phyloP scores from a whole-genome alignment of 306 rosid species.

The Begonia peltatifolia region DNA sequence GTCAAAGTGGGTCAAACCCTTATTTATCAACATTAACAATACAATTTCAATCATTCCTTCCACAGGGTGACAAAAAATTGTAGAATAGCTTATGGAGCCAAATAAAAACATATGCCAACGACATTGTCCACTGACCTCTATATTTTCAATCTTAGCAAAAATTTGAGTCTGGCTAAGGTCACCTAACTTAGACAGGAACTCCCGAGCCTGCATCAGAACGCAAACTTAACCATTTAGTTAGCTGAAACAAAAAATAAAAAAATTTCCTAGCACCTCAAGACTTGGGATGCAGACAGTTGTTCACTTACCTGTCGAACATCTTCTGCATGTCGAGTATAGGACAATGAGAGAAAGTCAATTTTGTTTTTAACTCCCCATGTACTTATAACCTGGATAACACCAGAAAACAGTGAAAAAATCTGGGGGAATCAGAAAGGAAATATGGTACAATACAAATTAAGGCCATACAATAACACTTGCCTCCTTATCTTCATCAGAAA shows the following conservation, averaged over 20 bases:
- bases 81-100: neutral
- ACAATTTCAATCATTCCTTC: too few species aligned
- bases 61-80: neutral
- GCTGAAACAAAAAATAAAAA: neutral
- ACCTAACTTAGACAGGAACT: constrained; percentile 28
- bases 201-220: constrained; percentile 24
- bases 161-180: constrained; percentile 43
- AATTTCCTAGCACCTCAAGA: constrained; percentile 1
- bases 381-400: constrained; percentile 25
- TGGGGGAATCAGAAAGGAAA: neutral
- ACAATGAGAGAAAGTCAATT: constrained; percentile 39
- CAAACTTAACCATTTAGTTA: neutral
- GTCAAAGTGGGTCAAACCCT: constrained; percentile 43
- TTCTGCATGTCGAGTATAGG: constrained; percentile 41
- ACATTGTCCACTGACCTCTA: constrained; percentile 19
- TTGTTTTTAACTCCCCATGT: constrained; percentile 39
- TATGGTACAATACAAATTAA: neutral
- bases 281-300: neutral
- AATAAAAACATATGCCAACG: neutral
- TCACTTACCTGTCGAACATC: constrained; percentile 39
- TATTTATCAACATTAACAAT: neutral
- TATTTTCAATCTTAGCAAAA: constrained; percentile 39
- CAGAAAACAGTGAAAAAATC: constrained; percentile 2
- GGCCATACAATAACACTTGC: constrained; percentile 11
- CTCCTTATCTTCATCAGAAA: constrained; percentile 78